Evolutionary conservation across 306 rosid species (phyloP), one percentile per base, ranked within the genome.

Genomic region (Crataegus laevigata): DNA sequence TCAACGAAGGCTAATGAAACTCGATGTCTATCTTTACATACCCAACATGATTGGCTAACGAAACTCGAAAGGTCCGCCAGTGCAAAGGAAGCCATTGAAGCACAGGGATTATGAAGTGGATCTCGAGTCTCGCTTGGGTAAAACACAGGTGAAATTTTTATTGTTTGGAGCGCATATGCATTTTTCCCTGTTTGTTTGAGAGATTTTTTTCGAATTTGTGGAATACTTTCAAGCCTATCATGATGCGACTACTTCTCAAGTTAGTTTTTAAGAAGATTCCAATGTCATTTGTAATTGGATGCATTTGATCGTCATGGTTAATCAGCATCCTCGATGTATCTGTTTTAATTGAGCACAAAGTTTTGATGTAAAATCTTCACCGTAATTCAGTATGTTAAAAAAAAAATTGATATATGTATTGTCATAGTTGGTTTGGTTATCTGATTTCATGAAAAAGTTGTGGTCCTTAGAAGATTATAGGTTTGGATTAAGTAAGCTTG

Each of bases 101-200:
- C 98, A 92, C 70, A 87, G 99, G 82, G 99, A 96, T 87, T 96
- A 85, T 76, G 98, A 90, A 84, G 99, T 96, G 11, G 93, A 96
- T 90, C 99, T 96, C 8, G 89, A 92, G 71, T 96, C 99, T 36
- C 91, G 93, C 79, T 85, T 92, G 84, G 99, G 99, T 40, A 96
- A 96, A 81, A 96, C 99, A 69, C 98, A 96, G 89, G 97, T 90
- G 61, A 57, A 71, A 14, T 8, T 17, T 38, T 3, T 34, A 2
- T 22, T 58, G 34, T 26, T 17, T 68, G 13, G 61, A 61, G 15
- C 22, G 38, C 11, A 26, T 15, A 4, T 51, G 22, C 24, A 11
- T 59, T 11, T 12, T 59, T 21, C n/a, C 34, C 26, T 0, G 5
- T 25, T 69, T 58, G 43, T 38, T 38, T 8, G 3, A 38, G 38